Base-by-base conservation (phyloP, 2,329 filamentous ascomycete genomes). In the Microcyclospora pomicola region DNA sequence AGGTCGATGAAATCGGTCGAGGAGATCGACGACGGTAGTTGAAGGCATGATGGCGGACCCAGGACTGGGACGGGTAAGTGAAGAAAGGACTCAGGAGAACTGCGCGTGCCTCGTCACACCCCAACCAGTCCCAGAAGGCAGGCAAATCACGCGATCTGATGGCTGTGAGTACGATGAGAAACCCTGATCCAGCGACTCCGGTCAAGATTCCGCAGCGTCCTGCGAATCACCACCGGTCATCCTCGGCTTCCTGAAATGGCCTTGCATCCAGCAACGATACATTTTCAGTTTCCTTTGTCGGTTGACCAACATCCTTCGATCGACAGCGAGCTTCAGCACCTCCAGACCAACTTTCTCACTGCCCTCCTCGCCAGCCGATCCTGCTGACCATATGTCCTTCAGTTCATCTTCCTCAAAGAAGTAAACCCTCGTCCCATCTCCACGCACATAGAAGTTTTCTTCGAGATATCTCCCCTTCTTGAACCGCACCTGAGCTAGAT, bases 191-290 rank as follows among this genome's bases (percentile, higher is more conserved):
- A 24, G 19, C 19, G 19, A 24, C 4, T 24, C 19, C 19, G 4
- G 19, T 24, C 19, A 24, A 24, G 19, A 7, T 24, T 24, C 19
- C 7, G 19, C 7, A 5, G 19, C 5, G 7, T 7, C 7, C 19
- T 24, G 19, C 19, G 7, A 24, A 24, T 24, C 19, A 24, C 7
- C 7, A 4, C 4, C 30, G 9, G 12, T 15, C 30, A 9, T n/a
- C 12, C 9, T 33, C 7, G 63, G 57, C 64, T 87, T 88, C 52
- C 70, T 75, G 59, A 91, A 92, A 3, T 77, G 75, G 24, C 82
- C 84, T 61, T 92, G 84, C 58, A 92, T 75, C 86, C 91, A 98
- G 66, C 88, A 96, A 43, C 91, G 77, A 62, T 96, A 96, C 91
- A 98, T 98, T 65, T 96, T 98, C 35, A 94, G 68, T 62, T 86